Evolutionary conservation across 139 green algal species (phyloP).

Genomic region (Micractinium conductrix): DNA sequence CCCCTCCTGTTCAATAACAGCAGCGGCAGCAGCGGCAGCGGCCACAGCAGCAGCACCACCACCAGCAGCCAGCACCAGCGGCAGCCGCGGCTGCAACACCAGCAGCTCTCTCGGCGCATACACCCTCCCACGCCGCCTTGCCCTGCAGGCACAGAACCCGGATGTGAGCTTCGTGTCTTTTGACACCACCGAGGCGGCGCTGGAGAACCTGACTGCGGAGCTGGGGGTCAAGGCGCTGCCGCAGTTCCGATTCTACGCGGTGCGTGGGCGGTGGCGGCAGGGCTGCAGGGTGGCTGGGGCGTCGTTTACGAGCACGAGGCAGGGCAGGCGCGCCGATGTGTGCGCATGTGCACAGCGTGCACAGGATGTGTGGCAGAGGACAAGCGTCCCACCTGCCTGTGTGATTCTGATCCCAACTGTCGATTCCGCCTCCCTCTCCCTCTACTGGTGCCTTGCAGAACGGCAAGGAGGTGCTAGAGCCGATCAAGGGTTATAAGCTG

Average conservation of each 20-base stretch:
- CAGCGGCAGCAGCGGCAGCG: too few relatives aligned
- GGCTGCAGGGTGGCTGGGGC: too few relatives aligned
- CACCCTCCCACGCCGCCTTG: background rate
- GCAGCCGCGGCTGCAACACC: background rate
- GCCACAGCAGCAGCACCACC: background rate
- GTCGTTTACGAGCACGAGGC: background rate
- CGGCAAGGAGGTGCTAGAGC: slow-evolving; percentile 65
- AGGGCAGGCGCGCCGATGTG: background rate
- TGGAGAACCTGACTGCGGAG: slow-evolving; percentile 66
- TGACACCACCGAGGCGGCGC: slow-evolving; percentile 70
- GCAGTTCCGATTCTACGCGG: slow-evolving; percentile 80
- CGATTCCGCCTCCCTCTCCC: background rate
- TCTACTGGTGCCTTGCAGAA: slow-evolving; percentile 33
- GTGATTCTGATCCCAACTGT: background rate
- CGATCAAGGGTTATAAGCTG: slow-evolving; percentile 84
- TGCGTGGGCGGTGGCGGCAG: background rate
- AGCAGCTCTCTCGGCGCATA: too few relatives aligned
- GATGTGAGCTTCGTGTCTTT: slow-evolving; percentile 76
- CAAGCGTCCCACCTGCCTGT: background rate
- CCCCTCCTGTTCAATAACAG: too few relatives aligned
- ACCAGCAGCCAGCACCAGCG: too few relatives aligned
- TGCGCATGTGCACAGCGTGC: background rate
- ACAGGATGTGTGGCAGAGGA: background rate
- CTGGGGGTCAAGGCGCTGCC: slow-evolving; percentile 78
- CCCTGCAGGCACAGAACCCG: slow-evolving; percentile 60